Percentiles rank a stretch among this genome's conserved stretches.
Evolutionary conservation across 306 rosid genomes (phyloP).

Genomic region (Malus sieversii): DNA sequence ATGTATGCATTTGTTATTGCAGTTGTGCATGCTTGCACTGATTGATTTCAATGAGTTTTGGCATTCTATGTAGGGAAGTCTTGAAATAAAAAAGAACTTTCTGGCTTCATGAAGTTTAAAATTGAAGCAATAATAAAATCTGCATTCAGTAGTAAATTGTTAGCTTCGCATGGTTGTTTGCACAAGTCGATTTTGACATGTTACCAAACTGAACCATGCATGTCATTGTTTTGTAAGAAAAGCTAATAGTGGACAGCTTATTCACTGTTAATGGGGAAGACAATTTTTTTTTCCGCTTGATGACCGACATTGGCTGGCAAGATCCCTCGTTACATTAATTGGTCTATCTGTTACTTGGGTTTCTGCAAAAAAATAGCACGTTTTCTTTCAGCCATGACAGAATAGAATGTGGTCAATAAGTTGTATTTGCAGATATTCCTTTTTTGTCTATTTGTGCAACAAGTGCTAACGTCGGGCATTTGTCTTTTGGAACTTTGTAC

Average conservation of each 20-base stretch:
- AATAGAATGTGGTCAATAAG: neutral
- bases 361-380: neutral
- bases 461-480: neutral
- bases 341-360: neutral
- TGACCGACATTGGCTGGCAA: neutral
- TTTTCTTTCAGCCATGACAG: neutral
- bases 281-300: neutral
- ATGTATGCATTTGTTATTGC: neutral
- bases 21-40: neutral
- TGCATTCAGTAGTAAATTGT: neutral
- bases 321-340: neutral
- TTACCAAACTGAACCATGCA: neutral
- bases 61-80: neutral
- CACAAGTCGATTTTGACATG: neutral
- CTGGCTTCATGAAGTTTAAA: neutral
- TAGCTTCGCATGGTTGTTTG: neutral
- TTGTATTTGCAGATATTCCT: neutral
- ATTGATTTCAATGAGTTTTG: neutral
- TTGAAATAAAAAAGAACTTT: neutral
- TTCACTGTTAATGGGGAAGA: neutral
- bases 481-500: conserved; percentile 21
- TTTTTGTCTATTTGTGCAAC: neutral
- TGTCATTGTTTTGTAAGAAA: neutral
- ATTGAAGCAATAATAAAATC: neutral
- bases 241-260: neutral